Evolutionary conservation across 306 rosid species (phyloP).

Genomic region (Gynostemma pentaphyllum): DNA sequence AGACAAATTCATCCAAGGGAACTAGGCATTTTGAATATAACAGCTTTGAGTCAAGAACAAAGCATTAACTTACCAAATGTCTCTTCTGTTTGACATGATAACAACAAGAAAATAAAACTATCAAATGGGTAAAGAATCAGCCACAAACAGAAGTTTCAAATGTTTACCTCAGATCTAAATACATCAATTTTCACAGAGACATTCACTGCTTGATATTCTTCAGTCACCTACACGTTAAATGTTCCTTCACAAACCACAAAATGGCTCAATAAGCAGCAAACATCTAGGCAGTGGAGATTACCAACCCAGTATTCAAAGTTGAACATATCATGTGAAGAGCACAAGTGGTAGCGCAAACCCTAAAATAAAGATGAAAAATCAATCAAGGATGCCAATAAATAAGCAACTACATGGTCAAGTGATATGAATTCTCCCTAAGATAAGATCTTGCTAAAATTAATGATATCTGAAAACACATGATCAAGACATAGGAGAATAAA

Average conservation of each 20-base stretch:
- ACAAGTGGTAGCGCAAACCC: slow-evolving; percentile 94
- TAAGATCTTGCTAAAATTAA: not conserved
- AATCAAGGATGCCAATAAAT: slow-evolving; percentile 3
- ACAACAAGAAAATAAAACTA: not conserved
- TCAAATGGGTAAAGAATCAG: not conserved
- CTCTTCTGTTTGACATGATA: not conserved
- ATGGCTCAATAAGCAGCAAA: slow-evolving; percentile 19
- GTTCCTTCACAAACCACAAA: slow-evolving; percentile 22
- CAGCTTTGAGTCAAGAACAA: not conserved
- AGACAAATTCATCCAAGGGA: not conserved
- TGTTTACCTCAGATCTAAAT: slow-evolving; percentile 57
- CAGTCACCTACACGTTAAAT: slow-evolving; percentile 65
- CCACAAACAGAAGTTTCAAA: slow-evolving; percentile 11
- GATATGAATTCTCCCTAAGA: not conserved
- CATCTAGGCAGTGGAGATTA: slow-evolving; percentile 20
- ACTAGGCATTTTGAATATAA: not conserved
- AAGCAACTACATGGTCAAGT: not conserved
- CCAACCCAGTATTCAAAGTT: slow-evolving; percentile 95
- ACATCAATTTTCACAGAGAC: slow-evolving; percentile 73
- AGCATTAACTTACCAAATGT: not conserved
- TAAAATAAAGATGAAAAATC: slow-evolving; percentile 21
- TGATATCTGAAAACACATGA: not conserved
- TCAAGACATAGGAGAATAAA: not conserved
- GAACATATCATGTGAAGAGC: slow-evolving; percentile 90
- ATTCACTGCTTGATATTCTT: slow-evolving; percentile 91